These are phyloP conservation scores for Skeletonema marinoi DNA, from an alignment of 108 stramenopile species.

Conservation along the genomic window DNA sequence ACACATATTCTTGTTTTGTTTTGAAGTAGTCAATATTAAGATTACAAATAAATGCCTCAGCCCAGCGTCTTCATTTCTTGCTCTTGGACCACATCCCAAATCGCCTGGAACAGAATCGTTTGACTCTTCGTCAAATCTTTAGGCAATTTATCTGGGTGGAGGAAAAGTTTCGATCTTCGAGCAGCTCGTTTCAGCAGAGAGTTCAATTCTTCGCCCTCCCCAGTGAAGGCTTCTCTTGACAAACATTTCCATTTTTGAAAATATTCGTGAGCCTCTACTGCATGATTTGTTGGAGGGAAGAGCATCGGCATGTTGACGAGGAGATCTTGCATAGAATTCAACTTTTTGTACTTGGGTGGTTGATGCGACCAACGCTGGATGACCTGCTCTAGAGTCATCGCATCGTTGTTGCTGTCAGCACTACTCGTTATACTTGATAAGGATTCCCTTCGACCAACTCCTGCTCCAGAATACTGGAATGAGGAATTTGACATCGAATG, in stretches of 20 bases:
- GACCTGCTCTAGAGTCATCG: conserved; percentile 6
- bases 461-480: neutral
- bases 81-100: conserved; percentile 48
- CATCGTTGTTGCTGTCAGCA: neutral
- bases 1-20: neutral
- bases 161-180: conserved; percentile 43
- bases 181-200: conserved; percentile 32
- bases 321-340: conserved; percentile 27
- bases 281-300: conserved; percentile 29
- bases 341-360: conserved; percentile 15
- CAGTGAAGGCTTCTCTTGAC: conserved; percentile 35
- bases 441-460: neutral
- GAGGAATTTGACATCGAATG: no score
- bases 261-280: conserved; percentile 44
- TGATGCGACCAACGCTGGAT: conserved; percentile 32
- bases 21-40: no score
- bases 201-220: conserved; percentile 37
- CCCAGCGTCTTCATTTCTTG: conserved; percentile 5
- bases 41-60: neutral
- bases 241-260: conserved; percentile 51
- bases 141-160: conserved; percentile 58
- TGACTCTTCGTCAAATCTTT: conserved; percentile 44
- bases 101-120: conserved; percentile 27
- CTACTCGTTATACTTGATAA: neutral
- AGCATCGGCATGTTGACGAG: conserved; percentile 26